Base-by-base conservation (phyloP, 495 filamentous ascomycete genomes). In the Penicilliopsis zonata region DNA sequence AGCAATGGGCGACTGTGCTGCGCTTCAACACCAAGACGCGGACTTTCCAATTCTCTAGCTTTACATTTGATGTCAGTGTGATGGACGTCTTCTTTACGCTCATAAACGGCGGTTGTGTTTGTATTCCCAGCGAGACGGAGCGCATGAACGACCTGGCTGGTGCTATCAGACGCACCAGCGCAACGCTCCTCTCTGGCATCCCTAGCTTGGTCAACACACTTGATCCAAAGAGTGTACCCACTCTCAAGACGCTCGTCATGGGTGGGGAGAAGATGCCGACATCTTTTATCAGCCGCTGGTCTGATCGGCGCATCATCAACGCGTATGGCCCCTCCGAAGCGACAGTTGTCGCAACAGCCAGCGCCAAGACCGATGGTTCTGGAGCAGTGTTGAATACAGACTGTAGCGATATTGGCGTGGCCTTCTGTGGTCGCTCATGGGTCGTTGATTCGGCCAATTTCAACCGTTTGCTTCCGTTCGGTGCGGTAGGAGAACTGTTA, bases 1-100 rank as follows among this genome's bases (percentile, higher is more conserved):
- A 55, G 9, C 45, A 49, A n/a, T 49, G 59, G 37, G 42, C 35
- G 9, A 38, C 44, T 9, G 55, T 59, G 1, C 43, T 76, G 10
- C 37, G 53, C 7, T 65, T 80, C 26, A 51, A 63, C 21, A 42
- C 61, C 0, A 44, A 50, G 0, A 72, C 70, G 10, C 66, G 80
- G 5, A 65, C 76, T 5, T 61, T 85, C 40, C 79, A 85, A 37
- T 72, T 80, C 33, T 75, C 78, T 2, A 74, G 73, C 28, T 80
- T 74, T 43, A 73, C 74, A 1, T 80, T 80, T 23, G 81, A 86
- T 37, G 67, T 74, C 18, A 72, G 73, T 26, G 59, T 83, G 13
- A 46, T 70, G 3, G 80, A 85, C 34, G 72, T 80, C 3, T 69
- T 81, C 32, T 72, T 74, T 4, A 75, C 75, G 0, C 52, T 86